These are phyloP conservation scores for Pseudogymnoascus sp. DNA, from an alignment of 2,329 filamentous ascomycete species.

Conservation along the genomic window DNA sequence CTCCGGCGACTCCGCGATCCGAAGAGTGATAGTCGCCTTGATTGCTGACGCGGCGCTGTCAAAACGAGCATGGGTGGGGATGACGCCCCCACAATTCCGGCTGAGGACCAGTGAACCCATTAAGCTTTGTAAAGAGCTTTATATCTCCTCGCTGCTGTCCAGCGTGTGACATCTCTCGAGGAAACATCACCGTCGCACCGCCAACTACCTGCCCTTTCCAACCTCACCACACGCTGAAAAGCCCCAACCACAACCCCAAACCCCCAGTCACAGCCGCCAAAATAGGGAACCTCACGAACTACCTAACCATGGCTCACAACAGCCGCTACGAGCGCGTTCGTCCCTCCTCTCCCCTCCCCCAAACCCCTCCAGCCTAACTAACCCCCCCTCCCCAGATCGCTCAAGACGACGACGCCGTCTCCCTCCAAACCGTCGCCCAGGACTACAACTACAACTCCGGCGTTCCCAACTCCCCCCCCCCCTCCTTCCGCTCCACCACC, in stretches of 20 bases:
- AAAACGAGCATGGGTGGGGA: neutral
- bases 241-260: neutral
- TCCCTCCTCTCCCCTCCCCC: neutral
- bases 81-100: neutral
- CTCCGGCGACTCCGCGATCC: neutral
- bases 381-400: neutral
- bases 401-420: slow-evolving; percentile 6
- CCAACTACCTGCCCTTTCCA: neutral
- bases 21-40: neutral
- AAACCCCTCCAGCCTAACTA: neutral
- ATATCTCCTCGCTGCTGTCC: neutral
- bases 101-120: neutral
- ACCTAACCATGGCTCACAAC: slow-evolving; percentile 1
- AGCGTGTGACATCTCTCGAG: neutral
- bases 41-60: slow-evolving; percentile 2
- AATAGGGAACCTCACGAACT: neutral
- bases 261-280: neutral
- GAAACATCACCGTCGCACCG: neutral
- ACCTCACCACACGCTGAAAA: neutral
- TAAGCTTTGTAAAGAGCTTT: neutral
- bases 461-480: slow-evolving; percentile 4
- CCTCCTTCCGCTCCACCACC: slow-evolving; percentile 9
- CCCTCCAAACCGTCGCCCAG: neutral
- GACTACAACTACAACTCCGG: slow-evolving; percentile 9
- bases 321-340: neutral